A percentile compares a stretch with the other conserved stretches of the same genome.
phyloP scores from a whole-genome alignment of 768 basidiomycete genomes.

The Termitomyces eurrhizus region DNA sequence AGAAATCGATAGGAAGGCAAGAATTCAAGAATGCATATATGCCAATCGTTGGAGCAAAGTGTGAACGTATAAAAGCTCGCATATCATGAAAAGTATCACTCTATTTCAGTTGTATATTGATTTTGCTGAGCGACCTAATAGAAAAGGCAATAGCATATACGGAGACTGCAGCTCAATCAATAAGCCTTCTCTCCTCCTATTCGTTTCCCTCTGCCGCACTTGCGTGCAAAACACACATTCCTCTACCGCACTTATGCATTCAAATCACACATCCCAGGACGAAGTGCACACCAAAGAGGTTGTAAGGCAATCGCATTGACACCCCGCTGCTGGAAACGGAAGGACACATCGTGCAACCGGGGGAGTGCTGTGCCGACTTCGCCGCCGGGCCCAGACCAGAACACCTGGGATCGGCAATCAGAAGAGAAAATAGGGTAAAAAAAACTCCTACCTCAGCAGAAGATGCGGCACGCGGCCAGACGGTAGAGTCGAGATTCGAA shows the following conservation, averaged over 20 bases:
- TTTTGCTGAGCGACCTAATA: not conserved
- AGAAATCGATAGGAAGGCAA: not conserved
- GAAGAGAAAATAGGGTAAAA: not conserved
- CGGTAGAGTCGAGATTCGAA: constrained; percentile 58
- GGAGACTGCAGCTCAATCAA: not conserved
- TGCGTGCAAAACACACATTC: constrained; percentile 15
- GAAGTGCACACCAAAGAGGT: constrained; percentile 70
- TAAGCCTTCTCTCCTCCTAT: not conserved
- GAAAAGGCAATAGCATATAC: not conserved
- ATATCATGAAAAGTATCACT: not conserved
- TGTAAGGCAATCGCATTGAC: constrained; percentile 59
- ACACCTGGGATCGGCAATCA: constrained; percentile 33
- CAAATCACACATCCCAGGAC: constrained; percentile 32
- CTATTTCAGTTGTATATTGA: not conserved
- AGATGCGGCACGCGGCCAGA: constrained; percentile 71
- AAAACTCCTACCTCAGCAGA: constrained; percentile 48
- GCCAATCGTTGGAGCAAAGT: not conserved
- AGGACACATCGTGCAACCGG: constrained; percentile 63
- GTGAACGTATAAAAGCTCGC: not conserved
- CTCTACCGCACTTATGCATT: constrained; percentile 5
- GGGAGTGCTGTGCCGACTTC: constrained; percentile 50
- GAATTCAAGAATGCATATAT: not conserved
- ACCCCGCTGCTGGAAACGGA: constrained; percentile 59
- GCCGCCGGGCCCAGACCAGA: constrained; percentile 63
- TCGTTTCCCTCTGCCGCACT: not conserved